These are phyloP conservation scores for Pichia sp. DNA, from an alignment of 1,139 yeast species.

Conservation along the genomic window DNA sequence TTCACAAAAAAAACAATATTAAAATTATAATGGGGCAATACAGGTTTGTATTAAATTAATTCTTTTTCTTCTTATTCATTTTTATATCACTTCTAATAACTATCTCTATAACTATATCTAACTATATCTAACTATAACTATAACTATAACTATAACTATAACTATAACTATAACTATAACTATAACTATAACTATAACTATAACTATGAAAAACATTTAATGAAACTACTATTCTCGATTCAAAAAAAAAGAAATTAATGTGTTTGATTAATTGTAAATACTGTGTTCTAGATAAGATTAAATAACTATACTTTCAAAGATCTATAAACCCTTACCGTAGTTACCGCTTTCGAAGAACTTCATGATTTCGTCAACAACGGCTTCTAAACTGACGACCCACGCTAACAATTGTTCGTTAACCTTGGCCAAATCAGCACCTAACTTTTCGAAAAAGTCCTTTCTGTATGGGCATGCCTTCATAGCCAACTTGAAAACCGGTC, in stretches of 20 bases:
- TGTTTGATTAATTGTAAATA: too few relatives aligned
- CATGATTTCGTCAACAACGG: constrained; percentile 69
- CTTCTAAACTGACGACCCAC: constrained; percentile 79
- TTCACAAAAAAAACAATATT: not conserved
- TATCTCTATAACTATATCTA: constrained; percentile 13
- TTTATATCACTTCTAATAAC: too few relatives aligned
- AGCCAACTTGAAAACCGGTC: constrained; percentile 88
- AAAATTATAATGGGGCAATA: not conserved
- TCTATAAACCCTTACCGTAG: constrained; percentile 83
- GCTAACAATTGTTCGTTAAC: constrained; percentile 62
- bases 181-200: constrained; percentile 15
- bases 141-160: too few relatives aligned
- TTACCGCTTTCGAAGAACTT: constrained; percentile 77
- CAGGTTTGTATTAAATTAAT: constrained; percentile 1
- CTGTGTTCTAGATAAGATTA: too few relatives aligned
- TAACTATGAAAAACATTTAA: constrained; percentile 1
- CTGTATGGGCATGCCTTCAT: constrained; percentile 97
- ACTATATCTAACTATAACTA: too few relatives aligned
- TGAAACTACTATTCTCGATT: too few relatives aligned
- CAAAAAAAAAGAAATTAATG: too few relatives aligned
- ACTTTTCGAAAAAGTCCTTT: constrained; percentile 77
- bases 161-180: too few relatives aligned
- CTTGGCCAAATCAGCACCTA: constrained; percentile 67
- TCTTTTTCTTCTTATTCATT: constrained; percentile 3
- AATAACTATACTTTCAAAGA: too few relatives aligned